These are phyloP conservation scores for Talaromyces stipitatus DNA, from an alignment of 495 filamentous ascomycete genomes.

Conservation along the genomic window DNA sequence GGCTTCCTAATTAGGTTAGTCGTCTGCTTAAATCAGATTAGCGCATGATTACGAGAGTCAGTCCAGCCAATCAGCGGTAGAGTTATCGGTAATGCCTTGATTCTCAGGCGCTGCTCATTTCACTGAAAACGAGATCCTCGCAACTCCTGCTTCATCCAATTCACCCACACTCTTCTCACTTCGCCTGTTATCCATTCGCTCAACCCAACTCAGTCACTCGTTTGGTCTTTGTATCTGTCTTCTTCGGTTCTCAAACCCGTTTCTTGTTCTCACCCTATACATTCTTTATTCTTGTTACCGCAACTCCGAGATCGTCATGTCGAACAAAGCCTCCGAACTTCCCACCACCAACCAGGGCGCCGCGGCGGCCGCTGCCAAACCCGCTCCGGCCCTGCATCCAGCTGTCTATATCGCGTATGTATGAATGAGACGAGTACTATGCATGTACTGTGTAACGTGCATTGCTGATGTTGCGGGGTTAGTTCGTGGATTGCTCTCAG, in stretches of 20 bases:
- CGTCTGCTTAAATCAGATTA: not conserved
- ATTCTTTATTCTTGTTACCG: not conserved
- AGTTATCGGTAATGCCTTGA: too few species aligned
- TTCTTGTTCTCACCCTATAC: not conserved
- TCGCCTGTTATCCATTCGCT: conserved; percentile 7
- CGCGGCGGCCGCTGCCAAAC: conserved; percentile 12
- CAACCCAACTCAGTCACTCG: conserved; percentile 28
- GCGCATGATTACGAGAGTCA: not conserved
- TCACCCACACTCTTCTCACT: not conserved
- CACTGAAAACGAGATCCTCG: not conserved
- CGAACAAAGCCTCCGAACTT: conserved; percentile 23
- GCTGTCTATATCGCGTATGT: conserved; percentile 80
- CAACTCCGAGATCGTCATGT: not conserved
- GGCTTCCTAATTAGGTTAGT: not conserved
- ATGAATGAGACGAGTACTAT: conserved; percentile 28
- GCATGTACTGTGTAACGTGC: not conserved
- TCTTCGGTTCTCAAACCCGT: not conserved
- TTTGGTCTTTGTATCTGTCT: conserved; percentile 14
- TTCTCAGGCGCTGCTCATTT: too few species aligned
- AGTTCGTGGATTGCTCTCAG: conserved; percentile 84
- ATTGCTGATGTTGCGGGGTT: conserved; percentile 11
- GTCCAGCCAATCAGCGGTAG: not conserved
- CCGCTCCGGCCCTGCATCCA: conserved; percentile 51
- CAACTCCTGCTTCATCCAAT: not conserved
- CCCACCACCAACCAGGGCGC: conserved; percentile 26